phyloP scores from a whole-genome alignment of 140 eudicot genomes.

The Bidens hawaiensis region DNA sequence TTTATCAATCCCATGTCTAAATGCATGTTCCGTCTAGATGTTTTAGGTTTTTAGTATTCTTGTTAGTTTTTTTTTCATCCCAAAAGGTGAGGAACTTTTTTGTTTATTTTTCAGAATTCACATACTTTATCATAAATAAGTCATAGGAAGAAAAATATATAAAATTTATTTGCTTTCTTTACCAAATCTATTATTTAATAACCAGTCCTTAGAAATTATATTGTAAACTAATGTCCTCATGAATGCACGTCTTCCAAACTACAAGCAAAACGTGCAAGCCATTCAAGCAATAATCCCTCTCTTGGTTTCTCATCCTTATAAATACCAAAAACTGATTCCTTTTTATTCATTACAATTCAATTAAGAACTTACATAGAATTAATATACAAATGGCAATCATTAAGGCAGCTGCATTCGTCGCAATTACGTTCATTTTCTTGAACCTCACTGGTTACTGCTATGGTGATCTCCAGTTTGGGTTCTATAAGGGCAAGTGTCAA shows the following conservation, averaged over 20 bases:
- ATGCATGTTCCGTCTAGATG: no score
- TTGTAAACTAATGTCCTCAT: not conserved
- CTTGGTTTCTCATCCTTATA: conserved; percentile 2
- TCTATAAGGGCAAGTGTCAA: conserved; percentile 40
- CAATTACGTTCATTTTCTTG: conserved; percentile 24
- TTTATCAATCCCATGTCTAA: no score
- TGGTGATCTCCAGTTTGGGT: conserved; percentile 38
- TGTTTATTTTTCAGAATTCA: not conserved
- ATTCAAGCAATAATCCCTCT: conserved; percentile 7
- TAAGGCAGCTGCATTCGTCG: conserved; percentile 12
- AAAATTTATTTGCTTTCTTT: not conserved
- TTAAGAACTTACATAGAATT: not conserved
- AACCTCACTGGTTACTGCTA: conserved; percentile 30
- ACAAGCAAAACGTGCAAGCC: not conserved
- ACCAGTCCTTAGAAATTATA: not conserved
- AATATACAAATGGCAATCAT: conserved; percentile 13
- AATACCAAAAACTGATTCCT: not conserved
- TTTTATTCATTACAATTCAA: conserved; percentile 4
- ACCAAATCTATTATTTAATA: not conserved
- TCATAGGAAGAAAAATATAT: not conserved
- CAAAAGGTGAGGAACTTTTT: no score
- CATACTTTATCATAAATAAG: not conserved
- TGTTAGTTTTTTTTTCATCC: no score
- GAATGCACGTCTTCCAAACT: conserved; percentile 3
- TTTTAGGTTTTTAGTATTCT: no score